A percentile compares a stretch with the other conserved stretches of the same genome.
These are phyloP conservation scores for Schizonepeta tenuifolia DNA, from an alignment of 257 asterid genomes.

Conservation along the genomic window DNA sequence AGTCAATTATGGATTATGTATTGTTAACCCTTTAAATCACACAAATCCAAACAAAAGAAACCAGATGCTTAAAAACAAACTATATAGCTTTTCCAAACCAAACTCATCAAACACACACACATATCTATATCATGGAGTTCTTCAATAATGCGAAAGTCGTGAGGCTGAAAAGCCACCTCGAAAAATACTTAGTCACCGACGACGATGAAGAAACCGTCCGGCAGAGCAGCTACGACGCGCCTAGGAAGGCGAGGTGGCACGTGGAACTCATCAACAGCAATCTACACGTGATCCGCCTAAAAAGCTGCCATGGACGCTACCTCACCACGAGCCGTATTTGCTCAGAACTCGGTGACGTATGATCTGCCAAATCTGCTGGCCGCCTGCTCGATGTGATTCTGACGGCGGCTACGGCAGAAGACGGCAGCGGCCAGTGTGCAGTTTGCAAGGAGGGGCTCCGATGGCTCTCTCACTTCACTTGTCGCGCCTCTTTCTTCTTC, in stretches of 20 bases:
- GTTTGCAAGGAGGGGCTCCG: too few species aligned
- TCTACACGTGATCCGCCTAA: slow-evolving; percentile 55
- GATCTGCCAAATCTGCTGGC: slow-evolving; percentile 60
- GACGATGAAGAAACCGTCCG: slow-evolving; percentile 52
- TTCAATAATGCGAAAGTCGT: slow-evolving; percentile 55
- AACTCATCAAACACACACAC: not conserved
- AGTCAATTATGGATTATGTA: too few species aligned
- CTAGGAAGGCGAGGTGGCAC: slow-evolving; percentile 55
- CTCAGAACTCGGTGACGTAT: slow-evolving; percentile 65
- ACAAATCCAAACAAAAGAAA: too few species aligned
- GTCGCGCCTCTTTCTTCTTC: too few species aligned
- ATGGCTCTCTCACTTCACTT: too few species aligned
- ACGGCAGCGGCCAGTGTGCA: too few species aligned
- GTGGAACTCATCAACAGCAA: slow-evolving; percentile 55
- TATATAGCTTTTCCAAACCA: not conserved
- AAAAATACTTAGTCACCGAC: slow-evolving; percentile 57
- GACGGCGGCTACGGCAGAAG: too few species aligned
- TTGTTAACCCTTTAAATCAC: too few species aligned
- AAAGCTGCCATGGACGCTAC: slow-evolving; percentile 60
- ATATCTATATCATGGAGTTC: slow-evolving; percentile 51
- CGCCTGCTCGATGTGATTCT: too few species aligned
- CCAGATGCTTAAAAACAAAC: slow-evolving; percentile 31
- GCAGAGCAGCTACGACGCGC: slow-evolving; percentile 47
- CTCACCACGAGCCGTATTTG: slow-evolving; percentile 67
- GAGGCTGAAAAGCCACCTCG: too few species aligned